phyloP scores from a whole-genome alignment of 225 moss, liverwort and hornwort species.

The Lunularia cruciata region DNA sequence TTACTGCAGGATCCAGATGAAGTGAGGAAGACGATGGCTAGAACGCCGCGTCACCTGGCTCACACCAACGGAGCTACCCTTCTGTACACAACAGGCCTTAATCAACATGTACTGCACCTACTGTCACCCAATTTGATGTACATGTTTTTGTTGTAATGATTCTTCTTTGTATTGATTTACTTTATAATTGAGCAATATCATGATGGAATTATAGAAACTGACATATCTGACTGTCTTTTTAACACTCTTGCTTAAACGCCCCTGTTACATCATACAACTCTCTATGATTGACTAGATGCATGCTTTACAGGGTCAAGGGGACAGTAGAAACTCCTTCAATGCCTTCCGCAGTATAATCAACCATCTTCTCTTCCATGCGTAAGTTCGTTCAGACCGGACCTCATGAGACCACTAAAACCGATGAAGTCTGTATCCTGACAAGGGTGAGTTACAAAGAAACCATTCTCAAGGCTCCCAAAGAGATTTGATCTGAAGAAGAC shows the following conservation, averaged over 20 bases:
- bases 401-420: too few relatives aligned
- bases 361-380: conserved; percentile 26
- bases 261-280: too few relatives aligned
- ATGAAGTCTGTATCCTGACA: too few relatives aligned
- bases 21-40: conserved; percentile 23
- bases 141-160: neutral
- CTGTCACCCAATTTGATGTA: neutral
- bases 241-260: too few relatives aligned
- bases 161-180: too few relatives aligned
- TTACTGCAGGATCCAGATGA: conserved; percentile 25
- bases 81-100: conserved; percentile 27
- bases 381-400: neutral
- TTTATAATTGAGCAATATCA: too few relatives aligned
- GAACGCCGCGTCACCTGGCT: conserved; percentile 21
- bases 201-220: too few relatives aligned
- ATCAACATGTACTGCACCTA: neutral
- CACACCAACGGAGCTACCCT: conserved; percentile 27
- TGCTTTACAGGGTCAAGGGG: neutral
- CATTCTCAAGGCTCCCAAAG: too few relatives aligned
- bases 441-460: too few relatives aligned
- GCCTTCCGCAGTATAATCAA: conserved; percentile 30
- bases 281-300: neutral
- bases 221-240: too few relatives aligned
- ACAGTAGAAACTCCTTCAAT: neutral
- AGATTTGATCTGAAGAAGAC: too few relatives aligned